phyloP scores from a whole-genome alignment of 768 basidiomycete species.

The Agaricus sinodeliciosus region DNA sequence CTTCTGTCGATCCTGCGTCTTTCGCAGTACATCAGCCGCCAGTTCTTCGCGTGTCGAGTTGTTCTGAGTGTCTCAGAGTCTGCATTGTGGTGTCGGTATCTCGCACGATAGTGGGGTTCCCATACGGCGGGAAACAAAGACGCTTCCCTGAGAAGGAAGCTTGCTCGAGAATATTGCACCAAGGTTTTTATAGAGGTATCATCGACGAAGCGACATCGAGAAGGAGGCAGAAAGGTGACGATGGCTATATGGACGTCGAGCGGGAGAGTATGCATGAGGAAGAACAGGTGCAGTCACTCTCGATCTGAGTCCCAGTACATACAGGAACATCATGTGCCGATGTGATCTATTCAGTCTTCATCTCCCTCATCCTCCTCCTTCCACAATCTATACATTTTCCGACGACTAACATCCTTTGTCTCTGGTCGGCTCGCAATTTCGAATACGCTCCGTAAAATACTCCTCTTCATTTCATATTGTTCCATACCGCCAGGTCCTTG shows the following conservation, averaged over 20 bases:
- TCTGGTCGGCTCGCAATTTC: constrained; percentile 65
- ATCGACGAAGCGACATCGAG: constrained; percentile 11
- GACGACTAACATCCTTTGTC: constrained; percentile 11
- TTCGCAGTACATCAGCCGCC: constrained; percentile 38
- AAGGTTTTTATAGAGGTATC: constrained; percentile 26
- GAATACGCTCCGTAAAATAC: constrained; percentile 60
- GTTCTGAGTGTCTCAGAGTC: constrained; percentile 29
- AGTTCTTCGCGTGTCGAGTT: constrained; percentile 27
- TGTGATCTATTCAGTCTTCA: constrained; percentile 2
- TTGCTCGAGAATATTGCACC: constrained; percentile 31
- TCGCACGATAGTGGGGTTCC: constrained; percentile 43
- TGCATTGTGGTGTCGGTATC: constrained; percentile 38
- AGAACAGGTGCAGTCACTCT: neutral
- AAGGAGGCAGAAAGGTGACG: constrained; percentile 16
- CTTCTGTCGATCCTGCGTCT: constrained; percentile 37
- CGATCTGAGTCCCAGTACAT: neutral
- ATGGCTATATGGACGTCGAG: constrained; percentile 24
- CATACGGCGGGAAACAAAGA: constrained; percentile 37
- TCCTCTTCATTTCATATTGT: constrained; percentile 36
- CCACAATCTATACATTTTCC: constrained; percentile 72
- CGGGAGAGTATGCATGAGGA: constrained; percentile 16
- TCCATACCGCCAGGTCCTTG: constrained; percentile 29
- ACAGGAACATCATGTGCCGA: neutral
- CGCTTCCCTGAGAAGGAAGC: constrained; percentile 34
- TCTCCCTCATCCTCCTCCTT: constrained; percentile 38